Base-by-base conservation (phyloP, 192 early-diverging fungal genomes). In the Gryganskiella cystojenkinii region DNA sequence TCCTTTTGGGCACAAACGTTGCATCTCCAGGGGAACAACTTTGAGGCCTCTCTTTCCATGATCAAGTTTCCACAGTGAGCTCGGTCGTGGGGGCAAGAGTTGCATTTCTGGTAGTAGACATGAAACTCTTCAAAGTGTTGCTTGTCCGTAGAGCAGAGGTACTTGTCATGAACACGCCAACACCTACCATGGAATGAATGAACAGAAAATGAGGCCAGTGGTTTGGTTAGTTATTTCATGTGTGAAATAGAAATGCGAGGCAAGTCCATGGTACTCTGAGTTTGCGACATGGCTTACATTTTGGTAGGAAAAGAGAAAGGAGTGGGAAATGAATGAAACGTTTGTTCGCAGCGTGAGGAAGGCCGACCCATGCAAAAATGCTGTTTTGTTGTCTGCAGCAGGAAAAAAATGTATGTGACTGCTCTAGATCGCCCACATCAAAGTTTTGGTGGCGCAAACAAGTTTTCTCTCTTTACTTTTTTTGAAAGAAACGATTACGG, bases 91-190 rank as follows among this genome's bases (percentile, higher is more conserved):
- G 74, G 74, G 24, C 74, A 78, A 50, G 74, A 78, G 43, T 78
- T 78, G 66, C 74, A 78, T 56, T 78, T 78, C 64, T 78, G 74
- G 43, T 78, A 78, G 43, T 78, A 78, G 45, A 78, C 74, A 34
- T 78, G 74, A 28, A 44, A 78, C 56, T 78, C 65, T 49, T 78
- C 66, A 64, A 78, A 78, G 61, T 78, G 74, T 25, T 56, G 30
- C 67, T 78, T 31, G 56, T 78, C 66, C 8, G 20, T 53, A 8
- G 74, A 78, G 61, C 74, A 78, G 5, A 78, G 56, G 61, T 78
- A 78, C 40, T 78, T 78, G 50, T 78, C 74, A 40, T 78, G 74
- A 46, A 78, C 74, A 44, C 61, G 60, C 74, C 74, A 78, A 56
- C 74, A 78, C 74, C 74, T 78, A 63, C 1, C 20, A 28, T 34